Percentiles rank a stretch among this genome's conserved stretches.
phyloP scores from a whole-genome alignment of 768 basidiomycete species.

The Suillus variegatus region DNA sequence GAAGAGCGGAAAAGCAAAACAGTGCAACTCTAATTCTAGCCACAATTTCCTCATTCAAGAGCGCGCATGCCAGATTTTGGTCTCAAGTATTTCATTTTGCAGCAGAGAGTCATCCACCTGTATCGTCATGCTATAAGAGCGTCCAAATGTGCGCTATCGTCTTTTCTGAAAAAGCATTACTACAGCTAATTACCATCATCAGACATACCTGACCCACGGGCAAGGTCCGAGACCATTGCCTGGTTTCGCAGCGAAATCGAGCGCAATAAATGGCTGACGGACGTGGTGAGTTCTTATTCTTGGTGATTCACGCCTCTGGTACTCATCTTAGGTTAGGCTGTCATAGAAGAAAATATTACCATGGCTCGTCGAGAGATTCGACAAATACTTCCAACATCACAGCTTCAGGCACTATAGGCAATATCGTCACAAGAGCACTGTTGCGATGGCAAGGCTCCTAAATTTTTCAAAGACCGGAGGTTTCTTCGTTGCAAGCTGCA shows the following conservation, averaged over 20 bases:
- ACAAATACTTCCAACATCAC: slow-evolving; percentile 48
- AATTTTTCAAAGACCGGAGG: background rate
- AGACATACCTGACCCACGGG: slow-evolving; percentile 64
- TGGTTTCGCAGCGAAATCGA: slow-evolving; percentile 81
- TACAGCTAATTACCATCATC: background rate
- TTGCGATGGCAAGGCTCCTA: background rate
- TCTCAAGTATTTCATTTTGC: slow-evolving; percentile 77
- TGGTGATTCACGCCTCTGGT: background rate
- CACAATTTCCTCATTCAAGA: slow-evolving; percentile 8
- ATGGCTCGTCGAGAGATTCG: slow-evolving; percentile 60
- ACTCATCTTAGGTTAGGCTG: slow-evolving; percentile 39
- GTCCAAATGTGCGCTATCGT: slow-evolving; percentile 51
- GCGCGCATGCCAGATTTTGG: slow-evolving; percentile 32
- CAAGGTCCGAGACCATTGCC: slow-evolving; percentile 63
- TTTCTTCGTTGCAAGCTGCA: background rate
- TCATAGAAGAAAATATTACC: slow-evolving; percentile 64
- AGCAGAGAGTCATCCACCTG: slow-evolving; percentile 56
- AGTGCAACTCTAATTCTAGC: slow-evolving; percentile 12
- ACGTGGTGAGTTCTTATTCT: slow-evolving; percentile 46
- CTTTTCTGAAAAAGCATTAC: background rate
- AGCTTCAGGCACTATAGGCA: background rate
- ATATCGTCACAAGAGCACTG: background rate
- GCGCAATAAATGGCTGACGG: slow-evolving; percentile 54
- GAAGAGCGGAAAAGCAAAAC: slow-evolving; percentile 20
- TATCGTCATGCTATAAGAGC: slow-evolving; percentile 73